Conservation (phyloP, 208 protist genomes). For the Acanthamoeba lenticulata region DNA sequence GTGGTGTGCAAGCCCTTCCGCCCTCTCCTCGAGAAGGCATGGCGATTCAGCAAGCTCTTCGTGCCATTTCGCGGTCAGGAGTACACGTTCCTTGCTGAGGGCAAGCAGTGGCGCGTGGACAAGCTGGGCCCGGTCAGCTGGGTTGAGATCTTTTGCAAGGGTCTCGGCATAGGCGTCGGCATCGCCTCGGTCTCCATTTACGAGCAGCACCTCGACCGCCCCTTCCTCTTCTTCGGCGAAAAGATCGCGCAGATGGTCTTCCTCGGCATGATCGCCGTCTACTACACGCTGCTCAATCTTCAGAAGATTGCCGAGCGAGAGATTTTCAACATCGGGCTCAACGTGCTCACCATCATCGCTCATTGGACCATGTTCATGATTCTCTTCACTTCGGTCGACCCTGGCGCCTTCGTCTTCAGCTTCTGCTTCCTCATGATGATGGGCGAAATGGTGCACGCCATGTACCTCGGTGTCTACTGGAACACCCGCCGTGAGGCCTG, state of each 20-base stretch:
- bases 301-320: constrained; percentile 1
- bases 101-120: constrained; percentile 14
- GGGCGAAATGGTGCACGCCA: constrained; percentile 2
- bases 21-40: neutral
- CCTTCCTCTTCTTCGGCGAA: neutral
- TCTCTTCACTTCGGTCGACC: constrained; percentile 22
- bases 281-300: neutral
- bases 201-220: neutral
- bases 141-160: constrained; percentile 17
- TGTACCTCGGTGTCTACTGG: constrained; percentile 20
- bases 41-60: neutral
- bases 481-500: neutral
- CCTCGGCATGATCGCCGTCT: constrained; percentile 17
- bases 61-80: neutral
- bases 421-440: constrained; percentile 48
- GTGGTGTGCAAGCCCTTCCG: neutral
- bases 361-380: constrained; percentile 36
- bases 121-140: constrained; percentile 26
- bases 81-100: neutral
- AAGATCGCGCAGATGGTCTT: constrained; percentile 40
- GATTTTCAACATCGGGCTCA: constrained; percentile 31
- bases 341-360: neutral
- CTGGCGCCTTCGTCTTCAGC: constrained; percentile 35
- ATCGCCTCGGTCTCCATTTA: constrained; percentile 20
- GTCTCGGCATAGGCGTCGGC: neutral